phyloP scores from a whole-genome alignment of 2,329 filamentous ascomycete genomes.

The Trichoderma sp. region DNA sequence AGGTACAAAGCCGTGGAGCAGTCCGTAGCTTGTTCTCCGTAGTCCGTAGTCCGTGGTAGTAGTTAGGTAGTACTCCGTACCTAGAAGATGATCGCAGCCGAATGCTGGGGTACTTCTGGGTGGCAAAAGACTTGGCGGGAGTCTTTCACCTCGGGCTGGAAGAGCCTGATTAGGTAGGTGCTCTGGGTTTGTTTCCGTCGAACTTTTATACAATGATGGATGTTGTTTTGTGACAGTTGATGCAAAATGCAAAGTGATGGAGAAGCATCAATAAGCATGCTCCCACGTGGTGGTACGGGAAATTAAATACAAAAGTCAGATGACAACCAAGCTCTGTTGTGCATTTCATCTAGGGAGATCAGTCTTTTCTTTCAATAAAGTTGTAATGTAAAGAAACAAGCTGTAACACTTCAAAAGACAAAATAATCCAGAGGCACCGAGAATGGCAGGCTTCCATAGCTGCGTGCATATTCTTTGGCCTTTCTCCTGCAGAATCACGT shows the following conservation, averaged over 20 bases:
- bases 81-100: background rate
- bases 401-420: background rate
- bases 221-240: background rate
- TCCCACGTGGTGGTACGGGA: background rate
- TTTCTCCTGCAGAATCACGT: conserved; percentile 6
- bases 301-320: background rate
- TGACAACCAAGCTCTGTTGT: background rate
- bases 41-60: too few species aligned
- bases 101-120: background rate
- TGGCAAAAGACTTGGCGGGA: background rate
- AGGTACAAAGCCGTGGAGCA: background rate
- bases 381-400: background rate
- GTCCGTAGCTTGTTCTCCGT: background rate
- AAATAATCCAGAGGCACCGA: background rate
- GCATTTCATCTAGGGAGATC: too few species aligned
- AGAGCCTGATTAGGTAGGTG: conserved; percentile 5
- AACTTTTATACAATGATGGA: background rate
- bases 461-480: background rate
- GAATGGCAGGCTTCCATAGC: background rate
- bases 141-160: background rate
- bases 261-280: background rate
- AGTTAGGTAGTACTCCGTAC: background rate
- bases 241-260: background rate
- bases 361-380: background rate
- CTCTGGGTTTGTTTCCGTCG: background rate